A percentile compares a stretch with the other conserved stretches of the same genome.
These are phyloP conservation scores for Salix exigua DNA, from an alignment of 345 rosid genomes.

Conservation along the genomic window DNA sequence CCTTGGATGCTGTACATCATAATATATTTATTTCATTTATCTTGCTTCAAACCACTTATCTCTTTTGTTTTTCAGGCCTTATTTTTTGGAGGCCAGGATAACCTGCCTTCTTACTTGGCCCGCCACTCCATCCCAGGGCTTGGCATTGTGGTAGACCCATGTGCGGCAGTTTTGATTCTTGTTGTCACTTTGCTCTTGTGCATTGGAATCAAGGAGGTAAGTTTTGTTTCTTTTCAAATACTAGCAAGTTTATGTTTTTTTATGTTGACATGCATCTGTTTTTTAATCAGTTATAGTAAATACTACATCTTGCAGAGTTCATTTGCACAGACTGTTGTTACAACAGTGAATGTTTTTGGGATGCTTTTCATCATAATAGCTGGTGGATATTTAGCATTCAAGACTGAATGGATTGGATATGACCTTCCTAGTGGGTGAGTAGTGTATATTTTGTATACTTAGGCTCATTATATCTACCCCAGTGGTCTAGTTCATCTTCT, in stretches of 20 bases:
- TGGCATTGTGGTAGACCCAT: conserved; percentile 26
- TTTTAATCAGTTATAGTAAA: conserved; percentile 3
- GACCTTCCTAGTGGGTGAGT: conserved; percentile 48
- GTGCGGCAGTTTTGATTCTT: conserved; percentile 33
- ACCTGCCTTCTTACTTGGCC: conserved; percentile 25
- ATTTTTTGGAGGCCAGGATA: conserved; percentile 28
- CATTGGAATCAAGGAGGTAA: conserved; percentile 34
- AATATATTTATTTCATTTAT: too few species aligned
- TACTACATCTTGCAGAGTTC: conserved; percentile 42
- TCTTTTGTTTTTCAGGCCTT: conserved; percentile 19
- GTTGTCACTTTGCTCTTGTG: conserved; percentile 29
- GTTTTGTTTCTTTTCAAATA: neutral
- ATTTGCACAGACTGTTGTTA: conserved; percentile 56
- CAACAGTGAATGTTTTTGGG: conserved; percentile 51
- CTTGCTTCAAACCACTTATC: neutral
- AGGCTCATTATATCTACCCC: neutral
- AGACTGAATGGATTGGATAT: conserved; percentile 66
- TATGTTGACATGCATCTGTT: neutral
- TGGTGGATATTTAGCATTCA: conserved; percentile 41
- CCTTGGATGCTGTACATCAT: too few species aligned
- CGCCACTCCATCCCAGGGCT: conserved; percentile 26
- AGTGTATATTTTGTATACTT: conserved; percentile 10
- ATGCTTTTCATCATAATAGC: conserved; percentile 48
- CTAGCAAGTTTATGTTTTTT: neutral
- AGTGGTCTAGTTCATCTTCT: neutral